These are phyloP conservation scores for Aureobasidium sp. DNA, from an alignment of 2,329 filamentous ascomycete species.

Conservation along the genomic window DNA sequence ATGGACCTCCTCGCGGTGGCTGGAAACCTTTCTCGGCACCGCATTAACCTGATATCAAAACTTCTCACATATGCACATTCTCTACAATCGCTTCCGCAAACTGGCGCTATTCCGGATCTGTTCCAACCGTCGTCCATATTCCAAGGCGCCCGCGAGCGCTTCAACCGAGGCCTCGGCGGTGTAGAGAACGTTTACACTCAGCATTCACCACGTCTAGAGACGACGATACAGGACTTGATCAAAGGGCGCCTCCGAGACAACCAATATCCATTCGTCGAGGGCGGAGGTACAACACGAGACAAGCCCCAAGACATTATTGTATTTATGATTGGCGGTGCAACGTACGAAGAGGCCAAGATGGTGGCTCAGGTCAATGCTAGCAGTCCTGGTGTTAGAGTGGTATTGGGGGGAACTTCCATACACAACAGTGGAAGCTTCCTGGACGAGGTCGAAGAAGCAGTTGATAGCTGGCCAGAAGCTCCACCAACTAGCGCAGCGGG, in stretches of 20 bases:
- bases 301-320: constrained; percentile 96
- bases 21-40: constrained; percentile 68
- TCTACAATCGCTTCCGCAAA: constrained; percentile 60
- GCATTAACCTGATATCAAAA: constrained; percentile 73
- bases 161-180: constrained; percentile 83
- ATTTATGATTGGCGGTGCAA: constrained; percentile 88
- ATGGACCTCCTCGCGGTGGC: constrained; percentile 79
- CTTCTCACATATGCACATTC: constrained; percentile 81
- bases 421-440: constrained; percentile 85
- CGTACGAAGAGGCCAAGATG: constrained; percentile 95
- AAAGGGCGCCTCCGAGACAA: constrained; percentile 82
- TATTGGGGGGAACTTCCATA: constrained; percentile 79
- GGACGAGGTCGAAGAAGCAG: constrained; percentile 85
- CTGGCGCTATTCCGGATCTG: constrained; percentile 75
- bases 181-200: constrained; percentile 99
- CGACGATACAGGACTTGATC: constrained; percentile 84
- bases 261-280: constrained; percentile 90
- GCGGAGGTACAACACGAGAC: constrained; percentile 76
- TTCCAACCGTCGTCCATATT: constrained; percentile 92
- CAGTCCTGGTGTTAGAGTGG: constrained; percentile 79
- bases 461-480: constrained; percentile 75
- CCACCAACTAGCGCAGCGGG: constrained; percentile 53
- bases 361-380: constrained; percentile 91
- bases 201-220: constrained; percentile 81
- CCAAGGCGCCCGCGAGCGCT: constrained; percentile 74